Base-by-base conservation (phyloP, 2,329 filamentous ascomycete species). In the Cylindrodendrum hubeiense region DNA sequence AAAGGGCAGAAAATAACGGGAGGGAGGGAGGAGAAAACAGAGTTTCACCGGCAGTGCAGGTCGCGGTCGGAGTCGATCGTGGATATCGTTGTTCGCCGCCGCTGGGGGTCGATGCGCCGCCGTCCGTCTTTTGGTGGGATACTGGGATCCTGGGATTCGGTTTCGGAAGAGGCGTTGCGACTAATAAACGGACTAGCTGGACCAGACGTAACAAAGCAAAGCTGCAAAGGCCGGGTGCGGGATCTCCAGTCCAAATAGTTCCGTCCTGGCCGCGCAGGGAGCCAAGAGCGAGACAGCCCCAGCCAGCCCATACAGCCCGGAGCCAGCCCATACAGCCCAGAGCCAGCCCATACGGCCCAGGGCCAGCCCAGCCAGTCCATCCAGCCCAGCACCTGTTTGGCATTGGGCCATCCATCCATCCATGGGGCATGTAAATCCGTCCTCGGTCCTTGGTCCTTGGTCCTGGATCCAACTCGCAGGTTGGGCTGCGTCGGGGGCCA, bases 151-250 rank as follows among this genome's bases (percentile, higher is more conserved):
- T 28, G 43, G 57, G 37, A 51, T 26, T 59, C 24, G 39, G 39
- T 33, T 52, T 60, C 57, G 57, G 57, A 53, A 60, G 57, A 53
- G 57, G 57, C 57, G 57, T 60, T n/a, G n/a, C 37, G 37, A 39
- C 37, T 15, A n/a, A 39, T 30, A 30, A 12, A 52, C 44, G 19
- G 39, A 51, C 26, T 34, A 49, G 24, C 57, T 19, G 43, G 43
- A 62, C 52, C 57, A 57, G 37, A 22, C 28, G 41, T 46, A 51
- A 56, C 47, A 54, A 44, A 37, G 34, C 21, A 44, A 39, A 41
- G 13, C 37, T 33, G 46, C 37, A 34, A 56, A 39, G 46, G 26
- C 44, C 44, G 26, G 24, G 24, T 30, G 47, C 47, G 47, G 47
- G 8, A 50, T 33, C 28, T 50, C 47, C 47, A 50, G 47, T 50